Conservation (phyloP, 2,329 filamentous ascomycete species). For the Mollisia scopiformis region DNA sequence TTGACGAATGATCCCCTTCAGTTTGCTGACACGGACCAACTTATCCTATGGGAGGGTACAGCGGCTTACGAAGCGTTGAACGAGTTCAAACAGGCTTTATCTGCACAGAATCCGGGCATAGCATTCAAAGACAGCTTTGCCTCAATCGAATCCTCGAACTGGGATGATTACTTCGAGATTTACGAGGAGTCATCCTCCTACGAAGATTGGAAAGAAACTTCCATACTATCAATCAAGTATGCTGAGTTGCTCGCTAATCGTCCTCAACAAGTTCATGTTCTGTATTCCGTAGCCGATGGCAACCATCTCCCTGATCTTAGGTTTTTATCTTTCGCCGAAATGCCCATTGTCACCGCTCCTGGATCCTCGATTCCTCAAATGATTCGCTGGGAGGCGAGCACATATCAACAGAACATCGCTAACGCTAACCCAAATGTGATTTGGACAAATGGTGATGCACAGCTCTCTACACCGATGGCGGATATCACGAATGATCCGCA, state of each 20-base stretch:
- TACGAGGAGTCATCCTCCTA: too few species aligned
- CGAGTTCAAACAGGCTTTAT: not conserved
- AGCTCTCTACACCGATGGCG: not conserved
- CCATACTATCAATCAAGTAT: not conserved
- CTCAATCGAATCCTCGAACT: not conserved
- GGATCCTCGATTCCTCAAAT: not conserved
- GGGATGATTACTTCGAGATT: too few species aligned
- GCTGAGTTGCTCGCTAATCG: not conserved
- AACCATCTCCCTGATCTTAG: not conserved
- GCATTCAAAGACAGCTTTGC: not conserved
- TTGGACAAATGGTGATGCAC: not conserved
- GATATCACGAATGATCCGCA: not conserved
- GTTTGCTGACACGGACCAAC: not conserved
- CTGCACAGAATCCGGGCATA: not conserved
- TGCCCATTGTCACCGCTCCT: not conserved
- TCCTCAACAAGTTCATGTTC: not conserved
- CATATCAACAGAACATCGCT: not conserved
- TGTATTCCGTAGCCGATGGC: not conserved
- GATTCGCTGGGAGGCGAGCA: not conserved
- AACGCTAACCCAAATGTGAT: not conserved
- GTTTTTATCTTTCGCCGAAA: not conserved
- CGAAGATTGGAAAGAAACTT: not conserved
- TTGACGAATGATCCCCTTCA: not conserved
- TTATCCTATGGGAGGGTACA: not conserved
- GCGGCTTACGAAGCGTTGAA: not conserved